Percentiles rank a stretch among this genome's conserved stretches.
phyloP scores from a whole-genome alignment of 73 alveolate genomes.

The Symbiodinium pilosum region DNA sequence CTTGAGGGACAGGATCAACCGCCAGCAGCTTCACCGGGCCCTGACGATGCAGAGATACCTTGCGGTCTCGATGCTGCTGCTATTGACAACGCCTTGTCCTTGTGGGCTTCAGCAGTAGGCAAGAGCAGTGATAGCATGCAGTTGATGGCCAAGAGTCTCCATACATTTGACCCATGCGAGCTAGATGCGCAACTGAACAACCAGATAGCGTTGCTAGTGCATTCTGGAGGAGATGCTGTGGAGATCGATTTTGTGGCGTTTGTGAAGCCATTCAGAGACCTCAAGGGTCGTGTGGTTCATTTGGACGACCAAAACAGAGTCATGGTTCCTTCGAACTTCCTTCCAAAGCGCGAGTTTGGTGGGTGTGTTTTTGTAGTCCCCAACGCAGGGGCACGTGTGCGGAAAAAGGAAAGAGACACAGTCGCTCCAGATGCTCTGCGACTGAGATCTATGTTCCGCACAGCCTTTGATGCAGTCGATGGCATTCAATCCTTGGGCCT shows the following conservation, averaged over 20 bases:
- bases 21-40: too few species aligned
- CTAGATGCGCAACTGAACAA: not conserved
- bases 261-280: not conserved
- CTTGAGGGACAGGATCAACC: not conserved
- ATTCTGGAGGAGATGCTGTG: not conserved
- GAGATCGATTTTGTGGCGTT: not conserved
- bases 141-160: not conserved
- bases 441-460: not conserved
- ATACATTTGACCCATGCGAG: not conserved
- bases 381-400: not conserved
- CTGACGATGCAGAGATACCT: too few species aligned
- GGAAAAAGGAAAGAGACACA: not conserved
- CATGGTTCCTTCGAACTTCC: conserved; percentile 35
- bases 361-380: not conserved
- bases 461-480: not conserved
- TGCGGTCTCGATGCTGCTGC: too few species aligned
- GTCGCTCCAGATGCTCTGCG: not conserved
- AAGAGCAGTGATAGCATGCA: not conserved
- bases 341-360: not conserved
- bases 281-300: not conserved
- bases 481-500: not conserved
- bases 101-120: too few species aligned
- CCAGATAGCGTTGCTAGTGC: not conserved
- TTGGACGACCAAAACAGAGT: not conserved
- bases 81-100: too few species aligned